Base-by-base conservation (phyloP, 208 protist genomes). In the Porcisia hertigi region DNA sequence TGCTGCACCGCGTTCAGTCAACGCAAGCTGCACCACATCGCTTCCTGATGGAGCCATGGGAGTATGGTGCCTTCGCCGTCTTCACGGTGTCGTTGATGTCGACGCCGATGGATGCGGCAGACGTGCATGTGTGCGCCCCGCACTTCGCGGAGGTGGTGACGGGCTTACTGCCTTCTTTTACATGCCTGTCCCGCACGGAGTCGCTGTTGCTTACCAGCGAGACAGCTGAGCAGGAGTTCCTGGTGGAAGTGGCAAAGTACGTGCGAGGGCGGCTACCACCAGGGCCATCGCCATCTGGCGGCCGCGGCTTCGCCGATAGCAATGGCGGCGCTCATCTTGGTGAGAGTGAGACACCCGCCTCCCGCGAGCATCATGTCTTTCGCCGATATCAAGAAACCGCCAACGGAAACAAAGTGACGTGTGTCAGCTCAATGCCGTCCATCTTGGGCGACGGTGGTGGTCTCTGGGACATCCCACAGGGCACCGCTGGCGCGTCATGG, bases 81-180 rank as follows among this genome's bases (percentile, higher is more conserved):
- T 67, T 95, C 34, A 86, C 77, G 39, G 62, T 94, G 30, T 92
- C 91, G 25, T 71, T 97, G 36, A 81, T 95, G 66, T 73, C 82
- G 39, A 71, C 85, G 3, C 83, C 86, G 58, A 71, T 92, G 71
- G 88, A 96, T 75, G 83, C 73, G 52, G 41, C 73, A 3, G 88
- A 94, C 69, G 64, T 85, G 58, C 71, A 71, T 52, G 89, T 79
- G 30, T 81, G 45, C 75, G 84, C 73, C 12, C 78, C 78, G 14
- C 62, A 84, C 67, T 82, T 90, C 64, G 49, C 81, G 16, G 77
- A 88, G 69, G 58, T 95, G 16, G 80, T 76, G 62, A 81, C 84
- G 43, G 72, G 75, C 7, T 63, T 91, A 43, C 80, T 92, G 20
- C 90, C 90, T 3, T 80, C 88, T 66, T 90, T 91, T 70, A 88